These are phyloP conservation scores for Phytopythium mirpurense DNA, from an alignment of 352 stramenopile species.

Conservation along the genomic window DNA sequence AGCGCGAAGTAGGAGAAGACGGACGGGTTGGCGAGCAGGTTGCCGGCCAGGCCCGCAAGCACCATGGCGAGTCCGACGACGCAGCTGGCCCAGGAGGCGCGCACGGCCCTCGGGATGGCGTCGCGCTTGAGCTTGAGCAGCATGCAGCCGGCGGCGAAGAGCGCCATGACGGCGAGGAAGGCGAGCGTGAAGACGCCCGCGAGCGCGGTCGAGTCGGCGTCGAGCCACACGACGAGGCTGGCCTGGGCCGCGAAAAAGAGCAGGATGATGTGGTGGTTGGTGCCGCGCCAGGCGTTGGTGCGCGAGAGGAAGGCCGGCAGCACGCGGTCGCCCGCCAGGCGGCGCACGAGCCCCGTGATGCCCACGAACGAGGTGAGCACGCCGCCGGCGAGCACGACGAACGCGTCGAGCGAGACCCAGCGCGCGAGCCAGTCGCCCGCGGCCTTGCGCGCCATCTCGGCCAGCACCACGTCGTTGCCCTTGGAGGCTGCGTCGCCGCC, in stretches of 20 bases:
- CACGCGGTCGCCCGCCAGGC: constrained; percentile 76
- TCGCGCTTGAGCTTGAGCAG: constrained; percentile 91
- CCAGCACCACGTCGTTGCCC: constrained; percentile 70
- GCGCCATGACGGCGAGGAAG: constrained; percentile 89
- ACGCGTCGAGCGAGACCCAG: constrained; percentile 83
- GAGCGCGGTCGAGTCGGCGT: constrained; percentile 78
- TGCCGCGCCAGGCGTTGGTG: constrained; percentile 69
- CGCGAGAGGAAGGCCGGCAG: constrained; percentile 51
- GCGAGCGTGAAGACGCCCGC: constrained; percentile 90
- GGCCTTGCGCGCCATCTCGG: constrained; percentile 54
- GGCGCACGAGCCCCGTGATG: constrained; percentile 78
- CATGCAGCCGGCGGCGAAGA: constrained; percentile 90
- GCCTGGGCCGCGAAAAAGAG: constrained; percentile 68
- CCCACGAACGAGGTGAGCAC: constrained; percentile 89
- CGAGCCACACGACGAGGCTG: constrained; percentile 71
- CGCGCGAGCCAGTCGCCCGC: constrained; percentile 55
- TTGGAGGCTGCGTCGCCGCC: background rate
- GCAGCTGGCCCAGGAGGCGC: constrained; percentile 79
- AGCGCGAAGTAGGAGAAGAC: constrained; percentile 82
- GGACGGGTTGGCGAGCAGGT: constrained; percentile 60
- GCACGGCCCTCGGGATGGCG: constrained; percentile 83
- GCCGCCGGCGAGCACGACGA: constrained; percentile 83
- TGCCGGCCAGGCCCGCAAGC: constrained; percentile 52
- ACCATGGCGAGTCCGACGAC: constrained; percentile 75
- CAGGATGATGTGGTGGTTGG: constrained; percentile 85